Conservation (phyloP, 805 yeast genomes). For the Saturnispora zaruensis region DNA sequence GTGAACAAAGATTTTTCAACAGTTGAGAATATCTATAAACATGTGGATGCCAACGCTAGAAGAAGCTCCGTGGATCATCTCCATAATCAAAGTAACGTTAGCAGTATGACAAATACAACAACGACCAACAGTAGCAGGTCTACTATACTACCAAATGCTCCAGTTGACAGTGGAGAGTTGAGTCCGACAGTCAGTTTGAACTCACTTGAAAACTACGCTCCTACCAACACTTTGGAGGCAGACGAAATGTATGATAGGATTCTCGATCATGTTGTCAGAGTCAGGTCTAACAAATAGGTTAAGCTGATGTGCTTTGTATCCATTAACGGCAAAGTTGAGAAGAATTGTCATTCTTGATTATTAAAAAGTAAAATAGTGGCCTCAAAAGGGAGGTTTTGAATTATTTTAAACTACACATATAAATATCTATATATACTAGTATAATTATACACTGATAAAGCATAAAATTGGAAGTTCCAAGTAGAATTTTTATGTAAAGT, state of each 20-base stretch:
- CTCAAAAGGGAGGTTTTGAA: too few relatives aligned
- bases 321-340: background rate
- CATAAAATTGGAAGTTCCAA: background rate
- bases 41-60: constrained; percentile 10
- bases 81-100: background rate
- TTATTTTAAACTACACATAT: background rate
- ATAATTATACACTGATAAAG: background rate
- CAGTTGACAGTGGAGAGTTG: constrained; percentile 13
- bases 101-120: background rate
- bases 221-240: constrained; percentile 31
- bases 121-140: background rate
- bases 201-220: constrained; percentile 17
- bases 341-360: background rate
- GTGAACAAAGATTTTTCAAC: constrained; percentile 42
- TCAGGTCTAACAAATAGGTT: constrained; percentile 39
- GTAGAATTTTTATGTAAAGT: background rate
- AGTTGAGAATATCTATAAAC: constrained; percentile 22
- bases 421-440: background rate
- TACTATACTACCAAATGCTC: background rate
- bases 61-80: background rate
- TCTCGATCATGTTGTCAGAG: constrained; percentile 58
- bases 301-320: background rate
- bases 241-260: constrained; percentile 68
- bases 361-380: background rate
- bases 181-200: constrained; percentile 15